Evolutionary conservation across 192 early-diverging fungal genomes (phyloP).

Genomic region (Gamsiella multidivaricata): DNA sequence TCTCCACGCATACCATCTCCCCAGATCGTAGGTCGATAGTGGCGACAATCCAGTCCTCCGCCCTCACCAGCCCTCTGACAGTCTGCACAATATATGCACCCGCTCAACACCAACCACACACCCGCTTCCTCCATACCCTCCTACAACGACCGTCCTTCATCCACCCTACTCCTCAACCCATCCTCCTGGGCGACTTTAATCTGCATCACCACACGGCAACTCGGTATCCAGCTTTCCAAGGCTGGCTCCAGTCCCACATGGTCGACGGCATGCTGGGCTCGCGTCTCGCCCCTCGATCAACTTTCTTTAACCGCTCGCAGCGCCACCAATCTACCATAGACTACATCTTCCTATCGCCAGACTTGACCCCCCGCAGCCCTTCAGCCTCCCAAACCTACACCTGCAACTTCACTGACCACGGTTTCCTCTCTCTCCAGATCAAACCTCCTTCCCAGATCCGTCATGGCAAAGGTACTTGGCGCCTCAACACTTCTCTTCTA

Average conservation of each 20-base stretch:
- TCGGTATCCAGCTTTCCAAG: neutral
- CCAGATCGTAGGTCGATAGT: neutral
- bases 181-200: slow-evolving; percentile 6
- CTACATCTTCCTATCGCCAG: slow-evolving; percentile 25
- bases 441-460: neutral
- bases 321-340: slow-evolving; percentile 18
- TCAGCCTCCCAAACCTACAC: neutral
- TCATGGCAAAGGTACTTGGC: slow-evolving; percentile 16
- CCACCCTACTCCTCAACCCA: neutral
- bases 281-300: neutral
- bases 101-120: neutral
- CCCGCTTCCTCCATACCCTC: neutral
- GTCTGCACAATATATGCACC: slow-evolving; percentile 2
- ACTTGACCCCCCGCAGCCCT: neutral
- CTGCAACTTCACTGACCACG: slow-evolving; percentile 11
- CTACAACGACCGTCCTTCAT: neutral
- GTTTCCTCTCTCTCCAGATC: slow-evolving; percentile 1
- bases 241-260: neutral
- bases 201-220: neutral
- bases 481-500: slow-evolving; percentile 6
- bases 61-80: neutral
- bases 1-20: neutral
- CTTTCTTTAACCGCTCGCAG: neutral
- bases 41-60: neutral
- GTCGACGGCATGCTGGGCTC: neutral